phyloP scores from a whole-genome alignment of 768 basidiomycete species.

The Xerocomus potaroensis region DNA sequence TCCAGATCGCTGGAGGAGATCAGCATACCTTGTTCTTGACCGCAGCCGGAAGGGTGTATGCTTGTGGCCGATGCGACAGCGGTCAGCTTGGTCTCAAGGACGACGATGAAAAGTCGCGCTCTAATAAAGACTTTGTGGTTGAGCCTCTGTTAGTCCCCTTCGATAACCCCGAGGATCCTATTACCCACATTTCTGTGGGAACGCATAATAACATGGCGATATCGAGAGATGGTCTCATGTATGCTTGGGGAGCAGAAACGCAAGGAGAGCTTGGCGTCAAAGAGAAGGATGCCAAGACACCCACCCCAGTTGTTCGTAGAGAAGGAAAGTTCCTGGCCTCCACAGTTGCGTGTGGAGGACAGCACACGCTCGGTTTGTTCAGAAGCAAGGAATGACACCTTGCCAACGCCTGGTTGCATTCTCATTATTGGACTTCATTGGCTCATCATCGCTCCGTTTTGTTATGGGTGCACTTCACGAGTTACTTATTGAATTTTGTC shows the following conservation, averaged over 20 bases:
- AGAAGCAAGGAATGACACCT: conserved; percentile 47
- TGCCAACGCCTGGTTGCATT: conserved; percentile 8
- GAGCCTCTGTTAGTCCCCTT: conserved; percentile 65
- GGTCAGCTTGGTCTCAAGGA: conserved; percentile 75
- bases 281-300: conserved; percentile 58
- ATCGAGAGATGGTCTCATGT: conserved; percentile 62
- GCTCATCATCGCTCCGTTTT: conserved; percentile 15
- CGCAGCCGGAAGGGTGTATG: conserved; percentile 76
- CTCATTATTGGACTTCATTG: conserved; percentile 15
- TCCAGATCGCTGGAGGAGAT: conserved; percentile 77
- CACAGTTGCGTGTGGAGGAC: conserved; percentile 67
- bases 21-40: conserved; percentile 92
- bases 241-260: conserved; percentile 75
- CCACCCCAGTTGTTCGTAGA: conserved; percentile 63
- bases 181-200: conserved; percentile 64
- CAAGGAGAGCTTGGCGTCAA: conserved; percentile 72
- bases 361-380: conserved; percentile 71
- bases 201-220: conserved; percentile 70
- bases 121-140: conserved; percentile 54
- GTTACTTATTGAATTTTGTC: conserved; percentile 15
- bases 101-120: conserved; percentile 60
- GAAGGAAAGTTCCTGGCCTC: conserved; percentile 57
- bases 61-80: conserved; percentile 79
- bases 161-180: conserved; percentile 58
- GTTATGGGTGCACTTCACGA: conserved; percentile 16